Conservation (phyloP, 805 yeast genomes). For the Hyphopichia homilentoma region DNA sequence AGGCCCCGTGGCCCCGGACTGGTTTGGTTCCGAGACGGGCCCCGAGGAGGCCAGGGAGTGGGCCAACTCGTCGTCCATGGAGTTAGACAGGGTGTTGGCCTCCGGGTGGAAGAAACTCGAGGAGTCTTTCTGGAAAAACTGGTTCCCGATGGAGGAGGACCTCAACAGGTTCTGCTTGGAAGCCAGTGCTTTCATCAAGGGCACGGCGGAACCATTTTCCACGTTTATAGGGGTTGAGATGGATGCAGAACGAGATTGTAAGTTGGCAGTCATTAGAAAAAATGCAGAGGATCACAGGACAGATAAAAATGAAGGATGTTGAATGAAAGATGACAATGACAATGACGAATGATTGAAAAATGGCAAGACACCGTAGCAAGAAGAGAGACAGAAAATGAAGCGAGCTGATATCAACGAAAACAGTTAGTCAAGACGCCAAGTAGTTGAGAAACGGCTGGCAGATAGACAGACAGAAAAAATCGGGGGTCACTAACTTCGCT, state of each 20-base stretch:
- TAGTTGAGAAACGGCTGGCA: too few relatives aligned
- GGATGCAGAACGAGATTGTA: constrained; percentile 21
- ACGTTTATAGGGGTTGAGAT: constrained; percentile 8
- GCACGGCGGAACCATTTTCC: not conserved
- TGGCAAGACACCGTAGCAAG: too few relatives aligned
- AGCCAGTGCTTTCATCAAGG: not conserved
- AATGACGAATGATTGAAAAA: too few relatives aligned
- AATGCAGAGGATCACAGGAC: too few relatives aligned
- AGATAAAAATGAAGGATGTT: too few relatives aligned
- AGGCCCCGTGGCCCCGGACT: too few relatives aligned
- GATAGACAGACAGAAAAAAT: too few relatives aligned
- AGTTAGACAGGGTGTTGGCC: constrained; percentile 5
- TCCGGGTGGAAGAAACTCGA: constrained; percentile 17
- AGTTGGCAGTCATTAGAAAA: constrained; percentile 11
- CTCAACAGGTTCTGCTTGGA: constrained; percentile 5
- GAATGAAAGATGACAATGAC: too few relatives aligned
- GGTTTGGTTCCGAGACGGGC: constrained; percentile 1
- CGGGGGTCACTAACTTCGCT: too few relatives aligned
- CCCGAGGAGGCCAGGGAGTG: not conserved
- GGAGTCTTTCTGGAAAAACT: constrained; percentile 23
- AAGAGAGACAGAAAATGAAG: too few relatives aligned
- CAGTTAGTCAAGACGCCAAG: too few relatives aligned
- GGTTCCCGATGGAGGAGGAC: constrained; percentile 21
- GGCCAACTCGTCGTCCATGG: constrained; percentile 7
- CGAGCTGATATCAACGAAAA: too few relatives aligned